Conservation (phyloP, 129 eudicot genomes). For the Saposhnikovia divaricata region DNA sequence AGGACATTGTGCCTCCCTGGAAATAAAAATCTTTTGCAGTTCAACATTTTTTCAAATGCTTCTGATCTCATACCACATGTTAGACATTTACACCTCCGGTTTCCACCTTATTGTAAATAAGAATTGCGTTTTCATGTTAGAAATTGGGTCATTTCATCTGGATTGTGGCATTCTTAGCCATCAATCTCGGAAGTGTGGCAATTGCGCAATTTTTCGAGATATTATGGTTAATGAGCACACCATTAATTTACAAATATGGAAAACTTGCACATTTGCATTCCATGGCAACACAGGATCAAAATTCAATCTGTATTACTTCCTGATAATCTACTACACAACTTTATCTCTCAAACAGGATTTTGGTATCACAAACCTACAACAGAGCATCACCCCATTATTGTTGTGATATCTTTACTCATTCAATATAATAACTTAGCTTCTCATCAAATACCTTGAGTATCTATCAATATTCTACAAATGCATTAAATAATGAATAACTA, state of each 20-base stretch:
- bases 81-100: background rate
- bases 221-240: background rate
- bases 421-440: background rate
- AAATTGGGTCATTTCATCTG: background rate
- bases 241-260: background rate
- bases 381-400: background rate
- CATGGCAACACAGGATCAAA: background rate
- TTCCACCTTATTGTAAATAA: background rate
- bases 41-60: background rate
- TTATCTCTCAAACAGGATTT: background rate
- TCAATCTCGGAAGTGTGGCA: background rate
- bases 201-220: background rate
- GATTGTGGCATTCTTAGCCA: background rate
- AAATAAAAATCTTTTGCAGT: too few relatives aligned
- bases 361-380: background rate
- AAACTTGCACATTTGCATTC: background rate
- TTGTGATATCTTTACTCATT: background rate
- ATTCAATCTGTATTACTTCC: background rate
- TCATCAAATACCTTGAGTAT: background rate
- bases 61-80: background rate
- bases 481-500: background rate
- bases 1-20: too few relatives aligned
- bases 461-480: constrained; percentile 14
- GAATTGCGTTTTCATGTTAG: background rate
- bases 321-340: background rate